Base-by-base conservation (phyloP, 352 stramenopile genomes). In the Phytophthora foliorum region DNA sequence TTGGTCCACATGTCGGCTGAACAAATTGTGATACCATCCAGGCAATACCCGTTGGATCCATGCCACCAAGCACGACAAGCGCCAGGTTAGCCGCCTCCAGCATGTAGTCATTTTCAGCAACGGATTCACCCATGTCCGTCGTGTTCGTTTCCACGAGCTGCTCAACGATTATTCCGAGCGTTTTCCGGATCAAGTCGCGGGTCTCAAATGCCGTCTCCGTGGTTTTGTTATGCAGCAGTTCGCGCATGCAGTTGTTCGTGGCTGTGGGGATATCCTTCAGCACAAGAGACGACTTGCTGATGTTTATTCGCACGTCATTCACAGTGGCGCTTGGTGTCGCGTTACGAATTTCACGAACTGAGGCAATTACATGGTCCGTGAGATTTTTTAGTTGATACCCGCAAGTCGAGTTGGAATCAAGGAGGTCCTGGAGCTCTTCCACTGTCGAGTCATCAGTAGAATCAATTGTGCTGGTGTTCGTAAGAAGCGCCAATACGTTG, bases 21-120 rank as follows among this genome's bases (percentile, higher is more conserved):
- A 87, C 53, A 49, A 80, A 87, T 41, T 84, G 64, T 4, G 69
- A 63, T 4, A 76, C 44, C 74, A 87, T 74, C 41, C 74, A 69
- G 0, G 63, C 62, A 25, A 87, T 76, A 7, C 76, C 67, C 1
- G 77, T 82, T 1, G 77, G 75, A 57, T 88, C 79, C 25, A 88
- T 60, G 5, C 53, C 65, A 14, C 67, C 49, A n/a, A 88, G 42
- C 8, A 82, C 63, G 17, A 67, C 46, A 10, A 80, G 55, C 1
- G 64, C 79, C 10, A 84, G 19, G 41, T 85, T 73, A 2, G 74
- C 48, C 1, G 71, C 67, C 21, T 77, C 67, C 2, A 82, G 34
- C 17, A 60, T 63, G 39, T 84, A 82, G 6, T 81, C 66, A 2
- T 60, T 38, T 57, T 67, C 31, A 22, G 56, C 56, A 39, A 75